phyloP scores from a whole-genome alignment of 768 basidiomycete genomes.

The Boletus fagicola region DNA sequence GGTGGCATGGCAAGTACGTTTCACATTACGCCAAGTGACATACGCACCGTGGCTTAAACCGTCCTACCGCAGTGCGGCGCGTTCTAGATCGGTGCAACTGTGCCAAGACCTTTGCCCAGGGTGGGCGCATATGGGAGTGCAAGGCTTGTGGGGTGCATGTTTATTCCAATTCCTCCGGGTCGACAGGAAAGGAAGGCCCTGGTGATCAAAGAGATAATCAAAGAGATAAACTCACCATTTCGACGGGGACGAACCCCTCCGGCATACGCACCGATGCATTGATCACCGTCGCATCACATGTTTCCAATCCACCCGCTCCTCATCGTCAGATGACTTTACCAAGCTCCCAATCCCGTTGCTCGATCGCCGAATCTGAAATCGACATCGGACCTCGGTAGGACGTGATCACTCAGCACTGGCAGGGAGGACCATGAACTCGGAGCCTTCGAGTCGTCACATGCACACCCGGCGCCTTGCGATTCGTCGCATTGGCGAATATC shows the following conservation, averaged over 20 bases:
- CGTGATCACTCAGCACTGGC: neutral
- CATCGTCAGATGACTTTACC: neutral
- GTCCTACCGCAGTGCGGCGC: neutral
- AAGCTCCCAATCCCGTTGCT: neutral
- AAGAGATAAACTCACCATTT: neutral
- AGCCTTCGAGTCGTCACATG: neutral
- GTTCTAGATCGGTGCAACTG: neutral
- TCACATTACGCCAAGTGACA: slow-evolving; percentile 4
- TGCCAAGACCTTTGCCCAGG: neutral
- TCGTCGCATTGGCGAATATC: slow-evolving; percentile 6
- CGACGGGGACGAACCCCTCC: neutral
- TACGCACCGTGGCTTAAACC: neutral
- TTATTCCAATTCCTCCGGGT: slow-evolving; percentile 1
- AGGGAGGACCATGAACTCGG: neutral
- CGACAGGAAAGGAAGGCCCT: neutral
- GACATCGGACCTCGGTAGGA: neutral
- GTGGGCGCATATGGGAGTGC: too few relatives aligned
- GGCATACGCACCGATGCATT: neutral
- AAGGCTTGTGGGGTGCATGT: neutral
- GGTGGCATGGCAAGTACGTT: neutral
- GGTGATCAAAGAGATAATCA: slow-evolving; percentile 5
- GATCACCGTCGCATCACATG: neutral
- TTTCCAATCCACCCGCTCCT: neutral
- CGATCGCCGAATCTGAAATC: slow-evolving; percentile 6
- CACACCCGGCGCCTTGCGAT: neutral